A percentile compares a stretch with the other conserved stretches of the same genome.
Conservation (phyloP, 2,329 filamentous ascomycete species). For the Fusarium sacchari region DNA sequence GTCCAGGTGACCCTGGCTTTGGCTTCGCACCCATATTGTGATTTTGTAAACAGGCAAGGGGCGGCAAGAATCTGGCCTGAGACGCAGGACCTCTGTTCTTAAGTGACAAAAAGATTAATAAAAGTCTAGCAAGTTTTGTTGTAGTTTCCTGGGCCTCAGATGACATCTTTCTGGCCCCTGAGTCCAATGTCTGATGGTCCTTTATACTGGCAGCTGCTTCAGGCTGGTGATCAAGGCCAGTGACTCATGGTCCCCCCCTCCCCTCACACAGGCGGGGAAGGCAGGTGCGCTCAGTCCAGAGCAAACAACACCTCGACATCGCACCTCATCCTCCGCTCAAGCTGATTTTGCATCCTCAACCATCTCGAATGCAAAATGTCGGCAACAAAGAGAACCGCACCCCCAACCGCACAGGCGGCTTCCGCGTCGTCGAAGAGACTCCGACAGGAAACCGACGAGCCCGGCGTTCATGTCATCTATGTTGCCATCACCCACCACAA, state of each 20-base stretch:
- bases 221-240: background rate
- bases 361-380: background rate
- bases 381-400: background rate
- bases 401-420: background rate
- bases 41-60: background rate
- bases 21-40: too few relatives aligned
- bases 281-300: background rate
- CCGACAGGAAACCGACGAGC: background rate
- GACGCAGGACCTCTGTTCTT: background rate
- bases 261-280: background rate
- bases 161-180: background rate
- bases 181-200: background rate
- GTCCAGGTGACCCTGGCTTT: background rate
- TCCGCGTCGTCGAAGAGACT: background rate
- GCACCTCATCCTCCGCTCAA: background rate
- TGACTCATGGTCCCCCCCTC: background rate
- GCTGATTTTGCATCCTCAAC: background rate
- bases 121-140: background rate
- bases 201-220: background rate
- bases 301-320: background rate
- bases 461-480: background rate
- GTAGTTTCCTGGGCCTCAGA: background rate
- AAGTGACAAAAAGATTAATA: background rate
- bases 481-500: background rate
- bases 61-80: background rate